Conservation (phyloP, 2,329 filamentous ascomycete species). For the Dactylellina sp. region DNA sequence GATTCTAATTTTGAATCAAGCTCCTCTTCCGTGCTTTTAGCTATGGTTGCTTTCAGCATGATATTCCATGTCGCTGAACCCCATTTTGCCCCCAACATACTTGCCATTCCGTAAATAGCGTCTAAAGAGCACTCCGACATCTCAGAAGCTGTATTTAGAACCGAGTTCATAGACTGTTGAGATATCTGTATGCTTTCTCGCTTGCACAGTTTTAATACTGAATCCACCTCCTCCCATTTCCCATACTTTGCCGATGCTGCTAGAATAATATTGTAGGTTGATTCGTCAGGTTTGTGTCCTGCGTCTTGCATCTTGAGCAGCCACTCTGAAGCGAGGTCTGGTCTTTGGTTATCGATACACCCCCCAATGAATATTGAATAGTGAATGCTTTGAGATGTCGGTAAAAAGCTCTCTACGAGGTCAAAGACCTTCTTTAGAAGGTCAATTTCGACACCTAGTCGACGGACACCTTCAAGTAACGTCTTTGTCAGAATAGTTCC, state of each 20-base stretch:
- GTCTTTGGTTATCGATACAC: constrained; percentile 53
- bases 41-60: constrained; percentile 57
- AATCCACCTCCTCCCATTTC: constrained; percentile 57
- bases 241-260: constrained; percentile 54
- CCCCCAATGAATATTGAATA: constrained; percentile 59
- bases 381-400: constrained; percentile 46
- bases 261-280: constrained; percentile 59
- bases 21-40: constrained; percentile 35
- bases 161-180: constrained; percentile 54
- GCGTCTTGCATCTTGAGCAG: constrained; percentile 57
- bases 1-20: constrained; percentile 35
- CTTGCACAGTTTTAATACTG: constrained; percentile 57
- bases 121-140: constrained; percentile 30
- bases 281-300: constrained; percentile 56
- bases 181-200: constrained; percentile 57
- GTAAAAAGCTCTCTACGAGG: constrained; percentile 30
- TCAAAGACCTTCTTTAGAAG: constrained; percentile 42
- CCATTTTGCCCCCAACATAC: constrained; percentile 30
- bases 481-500: constrained; percentile 26
- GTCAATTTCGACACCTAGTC: constrained; percentile 24
- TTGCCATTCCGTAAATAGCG: constrained; percentile 55
- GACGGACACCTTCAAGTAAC: constrained; percentile 38
- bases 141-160: constrained; percentile 56
- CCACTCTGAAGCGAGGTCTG: constrained; percentile 56
- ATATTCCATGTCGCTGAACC: constrained; percentile 58